Evolutionary conservation across 345 rosid species (phyloP), one percentile per base, ranked within the genome.

Genomic region (Brassica carinata): DNA sequence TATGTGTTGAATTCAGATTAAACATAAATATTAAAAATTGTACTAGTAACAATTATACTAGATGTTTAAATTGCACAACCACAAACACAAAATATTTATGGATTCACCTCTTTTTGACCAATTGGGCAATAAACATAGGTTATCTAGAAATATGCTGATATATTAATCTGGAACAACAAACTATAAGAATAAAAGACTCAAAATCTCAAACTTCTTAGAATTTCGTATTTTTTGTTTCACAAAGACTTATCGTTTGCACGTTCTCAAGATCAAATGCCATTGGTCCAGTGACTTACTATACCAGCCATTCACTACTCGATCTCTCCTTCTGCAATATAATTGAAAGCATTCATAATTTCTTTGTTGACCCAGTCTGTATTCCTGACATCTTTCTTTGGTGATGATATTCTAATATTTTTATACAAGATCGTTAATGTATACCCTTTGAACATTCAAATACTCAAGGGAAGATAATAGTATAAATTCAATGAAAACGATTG

Each of bases 371-470:
- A 59, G 23, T 51, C 36, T 33, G 55, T 14, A 67, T 15, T 27
- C 10, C 13, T 58, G 18, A 64, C 18, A 51, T 64, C 7, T 71
- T 8, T 64, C 53, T 29, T 7, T 48, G 65, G 34, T 30, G 51
- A 34, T 71, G 5, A 61, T 77, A 33, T 5, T 65, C 31, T 26
- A 26, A 34, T 78, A 53, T 3, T 15, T 26, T 10, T 7, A 65
- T 55, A 8, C 6, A 66, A 65, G 45, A 30, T 65, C 72, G 72
- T 72, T 62, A 15, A 64, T 36, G 59, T 59, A 76, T 58, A 26
- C 29, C 59, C 62, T 72, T 66, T 72, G 8, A 65, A 78, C 27
- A 36, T 78, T 79, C 82, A 66, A 79, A 38, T 57, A 66, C 58
- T 55, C 31, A 57, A 53, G 19, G 58, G 58, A 53, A 55, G 51